Base-by-base conservation (phyloP, 768 basidiomycete species). In the Boletus reticuloceps region DNA sequence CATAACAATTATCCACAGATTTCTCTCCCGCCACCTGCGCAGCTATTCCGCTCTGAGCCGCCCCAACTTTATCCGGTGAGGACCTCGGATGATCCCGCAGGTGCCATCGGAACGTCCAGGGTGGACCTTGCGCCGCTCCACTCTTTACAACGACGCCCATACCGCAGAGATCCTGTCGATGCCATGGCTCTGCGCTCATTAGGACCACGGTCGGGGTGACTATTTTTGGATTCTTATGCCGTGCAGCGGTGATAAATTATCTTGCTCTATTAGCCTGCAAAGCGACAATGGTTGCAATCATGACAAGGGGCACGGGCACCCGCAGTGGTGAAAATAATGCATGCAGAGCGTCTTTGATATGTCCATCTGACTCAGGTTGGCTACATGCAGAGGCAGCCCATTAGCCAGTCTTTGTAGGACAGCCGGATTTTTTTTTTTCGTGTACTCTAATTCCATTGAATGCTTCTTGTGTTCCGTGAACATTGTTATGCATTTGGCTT, bases 101-200 rank as follows among this genome's bases (percentile, higher is more conserved):
- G 48, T 29, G 41, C 60, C 9, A 59, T 63, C 14, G 69, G 69
- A 52, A 55, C 69, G 5, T 58, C 64, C 16, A 67, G 72, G 34
- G 69, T 75, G 36, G 78, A 77, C 54, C 77, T 89, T 16, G 83
- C 82, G 8, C 85, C 87, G 14, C 74, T 89, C 47, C 73, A 79
- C 50, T 72, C 79, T 19, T 72, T 87, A 52, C 77, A 75, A 43
- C 78, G 83, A 41, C 81, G 82, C 59, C 79, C 81, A 8, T 88
- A 85, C 52, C 75, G 79, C 47, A 78, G 88, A 53, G 77, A 84
- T 52, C 83, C 82, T 25, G 61, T 76, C 29, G 88, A 89, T 67
- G 88, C 89, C 60, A 77, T 76, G 55, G 78, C 80, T 38, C 65
- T 89, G 62, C 76, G 86, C 38, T 67, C 79, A 50, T 71, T 84